phyloP scores from a whole-genome alignment of 768 basidiomycete genomes.

The Auriscalpium vulgare region DNA sequence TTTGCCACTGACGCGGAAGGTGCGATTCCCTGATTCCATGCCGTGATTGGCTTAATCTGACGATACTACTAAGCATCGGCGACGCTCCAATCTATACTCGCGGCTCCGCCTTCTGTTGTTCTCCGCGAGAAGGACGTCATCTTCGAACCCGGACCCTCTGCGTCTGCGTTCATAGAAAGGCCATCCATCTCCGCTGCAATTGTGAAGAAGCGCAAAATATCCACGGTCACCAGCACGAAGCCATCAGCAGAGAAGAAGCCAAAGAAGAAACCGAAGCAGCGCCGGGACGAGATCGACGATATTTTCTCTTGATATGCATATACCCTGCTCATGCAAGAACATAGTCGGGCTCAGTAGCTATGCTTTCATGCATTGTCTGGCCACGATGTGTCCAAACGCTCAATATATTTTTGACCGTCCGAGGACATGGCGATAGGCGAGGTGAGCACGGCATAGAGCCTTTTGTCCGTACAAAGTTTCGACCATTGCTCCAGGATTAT shows the following conservation, averaged over 20 bases:
- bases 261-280: not conserved
- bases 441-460: too few relatives aligned
- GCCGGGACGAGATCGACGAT: conserved; percentile 13
- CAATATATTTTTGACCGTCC: too few relatives aligned
- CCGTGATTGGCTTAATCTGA: too few relatives aligned
- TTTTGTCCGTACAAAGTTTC: too few relatives aligned
- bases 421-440: too few relatives aligned
- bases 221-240: not conserved
- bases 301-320: conserved; percentile 2
- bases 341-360: too few relatives aligned
- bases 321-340: too few relatives aligned
- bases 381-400: too few relatives aligned
- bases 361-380: too few relatives aligned
- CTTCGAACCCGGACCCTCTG: not conserved
- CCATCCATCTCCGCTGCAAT: not conserved
- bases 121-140: not conserved
- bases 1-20: not conserved
- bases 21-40: not conserved
- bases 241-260: not conserved
- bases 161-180: not conserved
- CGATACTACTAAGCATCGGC: not conserved
- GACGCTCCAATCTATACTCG: not conserved
- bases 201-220: conserved; percentile 1
- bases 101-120: not conserved
- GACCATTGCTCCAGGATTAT: too few relatives aligned